A percentile compares a stretch with the other conserved stretches of the same genome.
phyloP scores from a whole-genome alignment of 176 grass and related monocot genomes.

The Metroxylon sagu region DNA sequence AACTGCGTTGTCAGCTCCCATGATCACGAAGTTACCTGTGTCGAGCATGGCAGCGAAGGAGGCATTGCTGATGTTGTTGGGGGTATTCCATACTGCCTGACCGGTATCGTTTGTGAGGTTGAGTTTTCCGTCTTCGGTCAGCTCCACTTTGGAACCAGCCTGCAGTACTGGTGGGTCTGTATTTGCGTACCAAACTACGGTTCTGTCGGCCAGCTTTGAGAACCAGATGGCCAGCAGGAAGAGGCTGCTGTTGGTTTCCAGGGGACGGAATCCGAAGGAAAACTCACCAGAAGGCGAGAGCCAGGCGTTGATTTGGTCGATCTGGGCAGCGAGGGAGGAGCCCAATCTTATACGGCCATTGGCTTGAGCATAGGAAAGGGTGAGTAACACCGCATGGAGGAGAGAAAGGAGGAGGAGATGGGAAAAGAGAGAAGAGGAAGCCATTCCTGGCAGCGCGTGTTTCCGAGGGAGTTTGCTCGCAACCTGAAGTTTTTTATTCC shows the following conservation, averaged over 20 bases:
- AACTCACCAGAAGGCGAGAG: conserved; percentile 26
- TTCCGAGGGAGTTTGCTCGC: too few relatives aligned
- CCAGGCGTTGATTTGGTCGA: conserved; percentile 5
- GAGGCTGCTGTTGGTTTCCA: neutral
- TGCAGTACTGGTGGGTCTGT: neutral
- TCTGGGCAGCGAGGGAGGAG: conserved; percentile 15
- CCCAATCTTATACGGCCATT: conserved; percentile 10
- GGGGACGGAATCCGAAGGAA: conserved; percentile 16
- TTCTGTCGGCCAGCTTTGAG: conserved; percentile 23
- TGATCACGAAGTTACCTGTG: conserved; percentile 35
- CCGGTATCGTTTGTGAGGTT: conserved; percentile 13
- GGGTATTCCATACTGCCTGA: conserved; percentile 17
- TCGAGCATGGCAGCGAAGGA: conserved; percentile 36
- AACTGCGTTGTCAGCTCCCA: conserved; percentile 3
- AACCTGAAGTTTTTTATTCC: too few relatives aligned
- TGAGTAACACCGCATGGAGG: too few relatives aligned
- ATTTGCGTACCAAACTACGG: conserved; percentile 37
- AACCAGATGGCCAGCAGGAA: conserved; percentile 48
- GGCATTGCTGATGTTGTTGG: conserved; percentile 4
- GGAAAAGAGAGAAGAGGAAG: too few relatives aligned
- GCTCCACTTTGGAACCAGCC: conserved; percentile 11
- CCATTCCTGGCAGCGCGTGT: too few relatives aligned
- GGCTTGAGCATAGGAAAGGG: neutral
- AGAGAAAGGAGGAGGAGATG: too few relatives aligned
- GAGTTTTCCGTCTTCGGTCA: conserved; percentile 20